Evolutionary conservation across 2,329 filamentous ascomycete genomes (phyloP).

Genomic region (Pseudophaeomoniella oleicola): DNA sequence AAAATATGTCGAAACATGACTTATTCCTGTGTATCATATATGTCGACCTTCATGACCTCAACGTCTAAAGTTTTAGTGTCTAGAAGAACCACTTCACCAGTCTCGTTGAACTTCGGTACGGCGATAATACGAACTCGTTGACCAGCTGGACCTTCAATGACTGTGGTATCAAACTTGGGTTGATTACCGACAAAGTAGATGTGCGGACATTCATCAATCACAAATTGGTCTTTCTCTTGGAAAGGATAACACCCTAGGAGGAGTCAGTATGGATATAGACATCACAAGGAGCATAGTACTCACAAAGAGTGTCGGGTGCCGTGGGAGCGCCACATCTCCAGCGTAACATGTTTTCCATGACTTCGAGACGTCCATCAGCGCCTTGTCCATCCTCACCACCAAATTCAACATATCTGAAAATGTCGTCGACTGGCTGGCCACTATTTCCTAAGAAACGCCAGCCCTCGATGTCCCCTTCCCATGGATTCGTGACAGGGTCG

Average conservation of each 20-base stretch:
- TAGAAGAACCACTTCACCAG: conserved; percentile 65
- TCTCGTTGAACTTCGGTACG: conserved; percentile 67
- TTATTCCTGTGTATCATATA: conserved; percentile 14
- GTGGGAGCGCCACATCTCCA: conserved; percentile 90
- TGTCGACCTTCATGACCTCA: conserved; percentile 48
- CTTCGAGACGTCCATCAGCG: conserved; percentile 50
- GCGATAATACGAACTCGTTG: conserved; percentile 66
- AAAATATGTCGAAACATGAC: neutral
- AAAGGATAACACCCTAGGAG: conserved; percentile 88
- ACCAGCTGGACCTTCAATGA: conserved; percentile 48
- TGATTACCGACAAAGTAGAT: conserved; percentile 84
- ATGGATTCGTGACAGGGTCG: conserved; percentile 82
- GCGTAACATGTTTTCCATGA: conserved; percentile 89
- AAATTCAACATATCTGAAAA: conserved; percentile 72
- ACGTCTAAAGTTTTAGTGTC: conserved; percentile 76
- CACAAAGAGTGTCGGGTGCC: conserved; percentile 88
- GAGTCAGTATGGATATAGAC: conserved; percentile 3
- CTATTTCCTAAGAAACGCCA: conserved; percentile 76
- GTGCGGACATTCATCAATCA: conserved; percentile 73
- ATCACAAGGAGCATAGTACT: conserved; percentile 21
- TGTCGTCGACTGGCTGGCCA: conserved; percentile 86
- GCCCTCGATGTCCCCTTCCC: conserved; percentile 79
- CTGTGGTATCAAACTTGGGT: conserved; percentile 57
- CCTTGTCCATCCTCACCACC: conserved; percentile 12
- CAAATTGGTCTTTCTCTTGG: conserved; percentile 82